phyloP scores from a whole-genome alignment of 305 asterid genomes.

The Fraxinus albicans region DNA sequence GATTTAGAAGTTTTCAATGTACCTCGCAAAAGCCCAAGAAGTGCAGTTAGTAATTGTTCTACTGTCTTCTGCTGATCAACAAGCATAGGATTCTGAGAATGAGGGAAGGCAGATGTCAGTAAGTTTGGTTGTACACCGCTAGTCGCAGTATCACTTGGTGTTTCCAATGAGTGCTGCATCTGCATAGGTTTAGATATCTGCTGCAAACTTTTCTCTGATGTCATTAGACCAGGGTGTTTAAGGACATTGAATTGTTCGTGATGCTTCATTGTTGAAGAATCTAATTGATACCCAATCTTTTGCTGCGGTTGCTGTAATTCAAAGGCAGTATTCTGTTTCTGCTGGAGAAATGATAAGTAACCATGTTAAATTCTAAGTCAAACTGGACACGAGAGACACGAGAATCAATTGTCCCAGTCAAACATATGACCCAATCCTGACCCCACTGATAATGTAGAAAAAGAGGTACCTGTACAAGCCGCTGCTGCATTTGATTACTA shows the following conservation, averaged over 20 bases:
- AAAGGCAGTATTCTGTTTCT: background rate
- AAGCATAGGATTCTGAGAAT: slow-evolving; percentile 28
- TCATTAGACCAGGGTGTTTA: slow-evolving; percentile 21
- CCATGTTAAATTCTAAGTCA: background rate
- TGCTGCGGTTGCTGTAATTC: slow-evolving; percentile 17
- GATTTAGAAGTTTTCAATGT: background rate
- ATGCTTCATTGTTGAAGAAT: slow-evolving; percentile 18
- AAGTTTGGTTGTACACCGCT: slow-evolving; percentile 17
- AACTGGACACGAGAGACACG: background rate
- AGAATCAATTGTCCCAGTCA: background rate
- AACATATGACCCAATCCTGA: background rate
- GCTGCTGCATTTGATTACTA: slow-evolving; percentile 11
- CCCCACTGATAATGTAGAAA: background rate
- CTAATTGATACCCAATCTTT: slow-evolving; percentile 14
- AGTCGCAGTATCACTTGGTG: slow-evolving; percentile 20
- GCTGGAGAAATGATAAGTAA: background rate
- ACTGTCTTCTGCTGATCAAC: slow-evolving; percentile 23
- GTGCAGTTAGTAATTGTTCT: slow-evolving; percentile 21
- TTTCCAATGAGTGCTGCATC: slow-evolving; percentile 6
- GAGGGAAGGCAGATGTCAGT: slow-evolving; percentile 27
- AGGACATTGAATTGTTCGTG: slow-evolving; percentile 24
- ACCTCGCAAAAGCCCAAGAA: slow-evolving; percentile 30
- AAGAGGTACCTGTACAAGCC: slow-evolving; percentile 25
- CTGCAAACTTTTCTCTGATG: slow-evolving; percentile 20
- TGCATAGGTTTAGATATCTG: background rate